Percentiles rank a stretch among this genome's conserved stretches.
Evolutionary conservation across 108 stramenopile species (phyloP).

Genomic region (Nitzschia sp.): DNA sequence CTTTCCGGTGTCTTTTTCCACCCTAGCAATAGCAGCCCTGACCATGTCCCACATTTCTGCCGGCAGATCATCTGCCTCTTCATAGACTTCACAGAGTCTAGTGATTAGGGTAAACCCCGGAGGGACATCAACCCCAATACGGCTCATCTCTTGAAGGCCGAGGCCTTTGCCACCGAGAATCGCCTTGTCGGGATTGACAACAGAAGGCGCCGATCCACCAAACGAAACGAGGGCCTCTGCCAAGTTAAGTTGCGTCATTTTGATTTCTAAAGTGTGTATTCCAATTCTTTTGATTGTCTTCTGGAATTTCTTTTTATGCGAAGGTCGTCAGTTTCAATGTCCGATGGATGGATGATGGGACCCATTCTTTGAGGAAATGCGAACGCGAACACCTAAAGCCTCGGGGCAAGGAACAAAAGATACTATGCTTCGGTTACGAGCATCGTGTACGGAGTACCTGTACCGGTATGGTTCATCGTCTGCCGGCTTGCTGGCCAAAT

Average conservation of each 20-base stretch:
- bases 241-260: conserved; percentile 3
- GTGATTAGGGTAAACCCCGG: conserved; percentile 78
- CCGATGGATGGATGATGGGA: no score
- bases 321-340: no score
- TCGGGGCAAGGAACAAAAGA: no score
- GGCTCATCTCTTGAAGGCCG: conserved; percentile 70
- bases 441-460: no score
- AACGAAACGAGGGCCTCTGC: conserved; percentile 29
- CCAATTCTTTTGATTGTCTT: no score
- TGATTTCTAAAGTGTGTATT: no score
- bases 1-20: conserved; percentile 60
- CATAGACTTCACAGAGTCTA: conserved; percentile 50
- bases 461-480: no score
- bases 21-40: conserved; percentile 20
- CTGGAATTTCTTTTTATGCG: no score
- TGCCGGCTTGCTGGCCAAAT: no score
- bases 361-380: no score
- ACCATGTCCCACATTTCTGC: conserved; percentile 46
- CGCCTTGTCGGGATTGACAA: conserved; percentile 22
- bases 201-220: conserved; percentile 33
- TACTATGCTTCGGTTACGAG: no score
- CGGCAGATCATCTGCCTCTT: conserved; percentile 48
- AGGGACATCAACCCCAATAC: conserved; percentile 75
- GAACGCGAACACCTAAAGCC: no score
- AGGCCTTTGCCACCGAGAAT: conserved; percentile 78